A percentile compares a stretch with the other conserved stretches of the same genome.
Evolutionary conservation across 1,284 basidiomycete genomes (phyloP).

Genomic region (Sphaerobolus stellatus): DNA sequence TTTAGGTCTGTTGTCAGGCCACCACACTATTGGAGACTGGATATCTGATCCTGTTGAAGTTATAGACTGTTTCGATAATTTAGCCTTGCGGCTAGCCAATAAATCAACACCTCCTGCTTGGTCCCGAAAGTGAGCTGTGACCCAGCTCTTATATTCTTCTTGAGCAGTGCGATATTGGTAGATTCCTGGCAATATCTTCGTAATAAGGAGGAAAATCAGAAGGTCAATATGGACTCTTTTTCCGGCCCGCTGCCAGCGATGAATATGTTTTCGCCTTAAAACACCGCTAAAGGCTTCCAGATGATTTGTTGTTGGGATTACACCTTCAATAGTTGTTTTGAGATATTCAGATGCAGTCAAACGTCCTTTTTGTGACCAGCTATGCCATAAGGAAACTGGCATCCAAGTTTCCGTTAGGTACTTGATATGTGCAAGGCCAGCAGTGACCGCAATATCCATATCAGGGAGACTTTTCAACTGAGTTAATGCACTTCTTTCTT

Average conservation of each 20-base stretch:
- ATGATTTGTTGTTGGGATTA: constrained; percentile 41
- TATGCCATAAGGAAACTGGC: constrained; percentile 21
- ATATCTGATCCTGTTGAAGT: no score
- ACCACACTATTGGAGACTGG: background rate
- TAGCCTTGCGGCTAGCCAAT: background rate
- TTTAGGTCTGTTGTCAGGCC: background rate
- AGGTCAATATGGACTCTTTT: constrained; percentile 30
- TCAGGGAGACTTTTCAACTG: background rate
- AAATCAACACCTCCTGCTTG: background rate
- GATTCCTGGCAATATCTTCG: constrained; percentile 26
- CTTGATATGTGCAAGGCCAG: constrained; percentile 8
- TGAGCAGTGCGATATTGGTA: constrained; percentile 14
- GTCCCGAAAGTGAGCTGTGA: background rate
- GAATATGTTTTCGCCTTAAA: constrained; percentile 33
- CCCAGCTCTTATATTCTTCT: background rate
- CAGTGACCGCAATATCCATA: constrained; percentile 20
- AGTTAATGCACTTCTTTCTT: background rate
- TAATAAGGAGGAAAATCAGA: constrained; percentile 27
- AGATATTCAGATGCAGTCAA: constrained; percentile 25
- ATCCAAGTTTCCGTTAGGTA: constrained; percentile 25
- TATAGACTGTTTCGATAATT: background rate
- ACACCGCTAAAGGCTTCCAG: constrained; percentile 40
- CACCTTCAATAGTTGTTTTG: constrained; percentile 23
- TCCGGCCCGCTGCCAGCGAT: constrained; percentile 27
- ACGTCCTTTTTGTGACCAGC: constrained; percentile 32